These are phyloP conservation scores for Erysimum cheiranthoides DNA, from an alignment of 345 rosid genomes.

Conservation along the genomic window DNA sequence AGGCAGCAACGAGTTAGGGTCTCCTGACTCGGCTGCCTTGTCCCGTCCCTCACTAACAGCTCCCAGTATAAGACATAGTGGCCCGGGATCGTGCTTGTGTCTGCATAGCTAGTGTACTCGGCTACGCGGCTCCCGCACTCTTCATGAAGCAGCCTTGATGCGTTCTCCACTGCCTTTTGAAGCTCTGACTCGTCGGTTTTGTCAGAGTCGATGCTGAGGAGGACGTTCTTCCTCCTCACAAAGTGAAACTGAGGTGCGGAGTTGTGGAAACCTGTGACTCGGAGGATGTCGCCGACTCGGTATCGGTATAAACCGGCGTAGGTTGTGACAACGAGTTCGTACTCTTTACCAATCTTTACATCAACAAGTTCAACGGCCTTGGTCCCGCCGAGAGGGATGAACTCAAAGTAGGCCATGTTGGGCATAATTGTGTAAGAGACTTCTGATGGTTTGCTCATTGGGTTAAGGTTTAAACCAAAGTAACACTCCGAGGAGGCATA, in stretches of 20 bases:
- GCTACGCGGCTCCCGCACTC: constrained; percentile 72
- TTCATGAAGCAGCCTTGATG: constrained; percentile 49
- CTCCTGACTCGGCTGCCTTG: constrained; percentile 54
- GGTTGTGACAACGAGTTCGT: constrained; percentile 89
- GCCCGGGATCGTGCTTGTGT: constrained; percentile 82
- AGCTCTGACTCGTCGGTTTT: constrained; percentile 94
- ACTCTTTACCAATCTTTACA: constrained; percentile 84
- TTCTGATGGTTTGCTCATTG: constrained; percentile 82
- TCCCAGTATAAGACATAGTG: constrained; percentile 97
- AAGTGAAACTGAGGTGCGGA: constrained; percentile 92
- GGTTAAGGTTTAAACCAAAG: constrained; percentile 87
- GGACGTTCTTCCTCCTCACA: constrained; percentile 80
- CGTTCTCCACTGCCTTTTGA: constrained; percentile 77
- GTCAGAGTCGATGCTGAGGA: constrained; percentile 89
- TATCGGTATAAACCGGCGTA: constrained; percentile 85
- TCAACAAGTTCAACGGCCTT: constrained; percentile 65
- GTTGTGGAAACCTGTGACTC: constrained; percentile 91
- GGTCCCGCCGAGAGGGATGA: constrained; percentile 63
- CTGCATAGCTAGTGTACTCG: constrained; percentile 91
- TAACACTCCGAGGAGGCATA: constrained; percentile 97
- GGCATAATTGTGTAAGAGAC: constrained; percentile 96
- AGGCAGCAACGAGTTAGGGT: constrained; percentile 68
- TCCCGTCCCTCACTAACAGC: constrained; percentile 57
- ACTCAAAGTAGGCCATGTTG: constrained; percentile 95
- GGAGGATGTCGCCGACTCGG: constrained; percentile 93